phyloP scores from a whole-genome alignment of 257 asterid genomes.

The Solanum lycopersicoides region DNA sequence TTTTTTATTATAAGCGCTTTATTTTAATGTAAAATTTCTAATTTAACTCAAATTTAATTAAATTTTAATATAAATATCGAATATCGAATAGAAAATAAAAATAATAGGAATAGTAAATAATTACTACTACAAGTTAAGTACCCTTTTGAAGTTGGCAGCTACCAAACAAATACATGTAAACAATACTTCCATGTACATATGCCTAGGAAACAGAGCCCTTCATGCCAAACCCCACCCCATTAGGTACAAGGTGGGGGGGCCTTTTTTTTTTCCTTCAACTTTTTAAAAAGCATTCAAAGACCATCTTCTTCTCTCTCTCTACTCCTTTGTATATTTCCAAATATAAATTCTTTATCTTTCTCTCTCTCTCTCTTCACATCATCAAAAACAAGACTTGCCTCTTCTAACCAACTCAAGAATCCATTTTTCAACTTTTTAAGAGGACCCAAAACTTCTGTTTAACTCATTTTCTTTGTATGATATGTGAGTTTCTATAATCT shows the following conservation, averaged over 20 bases:
- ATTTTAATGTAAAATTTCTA: fast-evolving
- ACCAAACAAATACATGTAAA: not conserved
- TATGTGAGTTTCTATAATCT: not conserved
- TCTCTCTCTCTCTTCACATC: not conserved
- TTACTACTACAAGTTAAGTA: not conserved
- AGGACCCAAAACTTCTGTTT: not conserved
- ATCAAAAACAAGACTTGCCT: not conserved
- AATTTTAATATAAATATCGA: too few species aligned
- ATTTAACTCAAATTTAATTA: too few species aligned
- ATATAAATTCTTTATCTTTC: not conserved
- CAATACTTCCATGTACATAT: not conserved
- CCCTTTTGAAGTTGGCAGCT: not conserved
- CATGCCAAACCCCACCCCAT: not conserved
- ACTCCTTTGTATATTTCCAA: not conserved
- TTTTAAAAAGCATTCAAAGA: constrained; percentile 18
- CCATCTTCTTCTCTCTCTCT: not conserved
- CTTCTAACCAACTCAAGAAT: not conserved
- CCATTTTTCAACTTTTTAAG: not conserved
- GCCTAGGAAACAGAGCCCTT: not conserved
- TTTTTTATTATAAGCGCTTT: fast-evolving
- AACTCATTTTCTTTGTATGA: not conserved
- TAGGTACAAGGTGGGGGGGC: not conserved
- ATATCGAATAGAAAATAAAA: too few species aligned
- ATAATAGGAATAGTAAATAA: too few species aligned
- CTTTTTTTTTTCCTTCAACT: not conserved